Evolutionary conservation across 305 asterid genomes (phyloP).

Genomic region (Fraxinus albicans): DNA sequence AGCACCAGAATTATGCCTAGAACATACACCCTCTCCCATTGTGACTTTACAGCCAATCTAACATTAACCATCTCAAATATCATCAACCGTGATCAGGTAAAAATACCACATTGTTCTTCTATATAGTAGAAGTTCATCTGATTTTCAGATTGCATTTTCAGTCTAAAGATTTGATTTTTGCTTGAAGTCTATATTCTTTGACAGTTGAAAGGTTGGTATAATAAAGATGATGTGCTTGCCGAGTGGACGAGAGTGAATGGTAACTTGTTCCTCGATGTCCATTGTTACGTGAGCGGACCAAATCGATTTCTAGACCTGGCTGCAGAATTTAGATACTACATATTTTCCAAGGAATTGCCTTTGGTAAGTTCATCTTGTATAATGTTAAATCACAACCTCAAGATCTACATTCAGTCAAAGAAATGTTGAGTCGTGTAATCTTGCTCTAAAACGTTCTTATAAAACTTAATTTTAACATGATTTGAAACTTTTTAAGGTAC

Average conservation of each 20-base stretch:
- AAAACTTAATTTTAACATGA: background rate
- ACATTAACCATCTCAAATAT: slow-evolving; percentile 80
- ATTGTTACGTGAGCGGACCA: slow-evolving; percentile 84
- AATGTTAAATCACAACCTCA: background rate
- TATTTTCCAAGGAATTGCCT: slow-evolving; percentile 91
- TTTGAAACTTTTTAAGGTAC: slow-evolving; percentile 49
- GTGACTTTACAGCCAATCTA: slow-evolving; percentile 84
- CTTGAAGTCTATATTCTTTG: background rate
- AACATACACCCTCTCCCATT: slow-evolving; percentile 86
- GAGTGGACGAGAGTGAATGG: slow-evolving; percentile 83
- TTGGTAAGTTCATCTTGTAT: slow-evolving; percentile 44
- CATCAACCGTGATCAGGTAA: slow-evolving; percentile 71
- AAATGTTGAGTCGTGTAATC: too few relatives aligned
- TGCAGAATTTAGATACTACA: slow-evolving; percentile 80
- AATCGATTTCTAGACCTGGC: slow-evolving; percentile 61
- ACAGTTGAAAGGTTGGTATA: slow-evolving; percentile 86
- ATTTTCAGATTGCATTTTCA: background rate
- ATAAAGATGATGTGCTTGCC: slow-evolving; percentile 85
- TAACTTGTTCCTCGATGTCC: slow-evolving; percentile 68
- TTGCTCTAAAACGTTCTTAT: background rate
- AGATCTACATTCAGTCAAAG: too few relatives aligned
- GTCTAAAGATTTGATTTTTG: background rate
- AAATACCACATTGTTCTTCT: background rate
- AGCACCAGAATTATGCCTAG: slow-evolving; percentile 58
- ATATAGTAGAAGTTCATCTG: background rate